phyloP scores from a whole-genome alignment of 2,329 filamentous ascomycete species.

The Tolypocladium ovalisporum region DNA sequence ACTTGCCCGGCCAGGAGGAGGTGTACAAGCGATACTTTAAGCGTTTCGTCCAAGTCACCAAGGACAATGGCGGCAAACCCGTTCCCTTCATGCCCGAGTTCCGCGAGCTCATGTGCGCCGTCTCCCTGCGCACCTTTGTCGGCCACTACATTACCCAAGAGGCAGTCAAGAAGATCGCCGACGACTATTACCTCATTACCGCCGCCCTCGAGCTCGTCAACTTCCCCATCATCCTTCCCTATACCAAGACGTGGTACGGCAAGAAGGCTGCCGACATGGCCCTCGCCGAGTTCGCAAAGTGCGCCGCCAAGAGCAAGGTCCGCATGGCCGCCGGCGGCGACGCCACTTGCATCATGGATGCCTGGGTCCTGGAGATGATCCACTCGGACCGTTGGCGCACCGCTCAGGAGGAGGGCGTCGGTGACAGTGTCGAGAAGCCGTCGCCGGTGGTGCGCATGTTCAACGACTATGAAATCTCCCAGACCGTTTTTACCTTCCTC shows the following conservation, averaged over 20 bases:
- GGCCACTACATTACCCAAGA: slow-evolving; percentile 90
- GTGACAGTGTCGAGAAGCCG: slow-evolving; percentile 68
- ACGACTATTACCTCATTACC: slow-evolving; percentile 95
- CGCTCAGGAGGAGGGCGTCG: slow-evolving; percentile 61
- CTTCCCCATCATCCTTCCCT: slow-evolving; percentile 93
- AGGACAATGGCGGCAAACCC: slow-evolving; percentile 60
- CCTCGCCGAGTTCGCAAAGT: slow-evolving; percentile 78
- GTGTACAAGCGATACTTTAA: slow-evolving; percentile 83
- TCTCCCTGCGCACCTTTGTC: slow-evolving; percentile 94
- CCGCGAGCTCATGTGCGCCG: slow-evolving; percentile 88
- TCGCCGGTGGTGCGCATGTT: slow-evolving; percentile 74
- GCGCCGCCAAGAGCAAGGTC: slow-evolving; percentile 85
- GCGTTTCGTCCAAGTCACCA: slow-evolving; percentile 65
- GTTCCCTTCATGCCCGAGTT: slow-evolving; percentile 84
- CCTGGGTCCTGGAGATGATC: slow-evolving; percentile 82
- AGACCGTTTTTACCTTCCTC: slow-evolving; percentile 91
- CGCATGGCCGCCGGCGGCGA: slow-evolving; percentile 83
- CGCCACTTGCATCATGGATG: slow-evolving; percentile 87
- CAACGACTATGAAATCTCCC: slow-evolving; percentile 80
- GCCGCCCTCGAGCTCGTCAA: slow-evolving; percentile 94
- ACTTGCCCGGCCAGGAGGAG: slow-evolving; percentile 86
- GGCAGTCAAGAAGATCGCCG: slow-evolving; percentile 83
- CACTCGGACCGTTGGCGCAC: slow-evolving; percentile 75
- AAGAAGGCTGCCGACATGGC: slow-evolving; percentile 95
- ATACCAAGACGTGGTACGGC: slow-evolving; percentile 92